Evolutionary conservation across 257 asterid genomes (phyloP).

Genomic region (Solanum ahanhuiri): DNA sequence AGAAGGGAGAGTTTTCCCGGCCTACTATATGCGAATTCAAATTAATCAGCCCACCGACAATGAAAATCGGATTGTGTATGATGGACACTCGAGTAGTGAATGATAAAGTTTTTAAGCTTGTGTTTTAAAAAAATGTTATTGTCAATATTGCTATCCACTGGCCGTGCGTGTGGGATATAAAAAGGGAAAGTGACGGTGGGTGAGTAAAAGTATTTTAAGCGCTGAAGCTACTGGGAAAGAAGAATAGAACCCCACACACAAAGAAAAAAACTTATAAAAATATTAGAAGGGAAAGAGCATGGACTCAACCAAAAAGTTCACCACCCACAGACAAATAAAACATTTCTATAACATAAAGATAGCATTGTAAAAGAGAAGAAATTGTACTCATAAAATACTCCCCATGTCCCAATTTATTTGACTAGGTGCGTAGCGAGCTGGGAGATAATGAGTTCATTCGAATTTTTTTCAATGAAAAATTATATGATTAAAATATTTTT

Average conservation of each 20-base stretch:
- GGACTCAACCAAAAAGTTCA: neutral
- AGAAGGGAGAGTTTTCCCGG: no score
- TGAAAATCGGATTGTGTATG: neutral
- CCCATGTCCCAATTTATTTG: neutral
- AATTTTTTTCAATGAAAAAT: no score
- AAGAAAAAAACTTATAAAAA: neutral
- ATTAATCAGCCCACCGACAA: neutral
- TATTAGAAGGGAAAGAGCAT: neutral
- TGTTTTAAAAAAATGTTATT: neutral
- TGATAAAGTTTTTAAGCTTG: neutral
- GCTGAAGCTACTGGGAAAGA: neutral
- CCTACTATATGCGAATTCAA: neutral
- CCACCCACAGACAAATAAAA: neutral
- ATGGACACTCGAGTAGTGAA: neutral
- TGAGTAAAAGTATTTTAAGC: neutral
- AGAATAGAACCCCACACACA: neutral
- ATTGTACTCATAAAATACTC: neutral
- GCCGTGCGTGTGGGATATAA: neutral
- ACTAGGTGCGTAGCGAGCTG: neutral
- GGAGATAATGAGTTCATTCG: fast-evolving
- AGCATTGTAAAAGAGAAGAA: neutral
- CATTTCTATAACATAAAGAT: neutral
- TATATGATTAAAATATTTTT: no score
- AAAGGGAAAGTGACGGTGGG: neutral
- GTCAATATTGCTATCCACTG: neutral